Base-by-base conservation (phyloP, 2,329 filamentous ascomycete species). In the Diaporthe destruens region DNA sequence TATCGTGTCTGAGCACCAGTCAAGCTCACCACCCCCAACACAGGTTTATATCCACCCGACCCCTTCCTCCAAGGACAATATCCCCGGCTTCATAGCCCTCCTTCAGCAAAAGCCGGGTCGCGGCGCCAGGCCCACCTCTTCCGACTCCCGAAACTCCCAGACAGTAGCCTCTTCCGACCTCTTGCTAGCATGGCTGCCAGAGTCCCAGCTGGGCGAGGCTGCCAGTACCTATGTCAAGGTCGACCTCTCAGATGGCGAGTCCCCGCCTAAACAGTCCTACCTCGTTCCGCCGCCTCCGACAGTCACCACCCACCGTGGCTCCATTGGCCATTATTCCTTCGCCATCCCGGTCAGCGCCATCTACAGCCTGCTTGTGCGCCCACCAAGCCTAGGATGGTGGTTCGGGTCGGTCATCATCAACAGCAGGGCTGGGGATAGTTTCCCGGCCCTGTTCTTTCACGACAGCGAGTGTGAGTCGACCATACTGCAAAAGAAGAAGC, bases 341-440 rank as follows among this genome's bases (percentile, higher is more conserved):
- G 95, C 96, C 1, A 89, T 99, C 7, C 96, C 96, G 1, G 89
- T 98, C 39, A 94, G 91, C 76, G 93, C 96, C 75, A 92, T 99
- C 74, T 99, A 97, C 83, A 97, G 94, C 36, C 87, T 99, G 6
- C 87, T 98, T 9, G 92, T 99, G 51, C 91, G 96, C 2, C 96
- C 96, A 4, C 97, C 96, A 6, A 98, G 94, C 80, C 84, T 98
- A 9, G 97, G 96, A 20, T 99, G 96, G 97, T 99, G 96, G 96
- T 98, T 97, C 81, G 96, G 96, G 44, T 98, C 95, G 75, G 84
- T 99, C 36, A 92, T 99, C 72, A 94, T 99, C 84, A 99, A 99
- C 80, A 94, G 94, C 1, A 88, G 93, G 16, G 91, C 93, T 0
- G 97, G 97, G 4, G 95, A 98, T 80, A 96, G 94, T 80, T 98